Conservation (phyloP, 1,284 basidiomycete species). For the Naganishia sp. region DNA sequence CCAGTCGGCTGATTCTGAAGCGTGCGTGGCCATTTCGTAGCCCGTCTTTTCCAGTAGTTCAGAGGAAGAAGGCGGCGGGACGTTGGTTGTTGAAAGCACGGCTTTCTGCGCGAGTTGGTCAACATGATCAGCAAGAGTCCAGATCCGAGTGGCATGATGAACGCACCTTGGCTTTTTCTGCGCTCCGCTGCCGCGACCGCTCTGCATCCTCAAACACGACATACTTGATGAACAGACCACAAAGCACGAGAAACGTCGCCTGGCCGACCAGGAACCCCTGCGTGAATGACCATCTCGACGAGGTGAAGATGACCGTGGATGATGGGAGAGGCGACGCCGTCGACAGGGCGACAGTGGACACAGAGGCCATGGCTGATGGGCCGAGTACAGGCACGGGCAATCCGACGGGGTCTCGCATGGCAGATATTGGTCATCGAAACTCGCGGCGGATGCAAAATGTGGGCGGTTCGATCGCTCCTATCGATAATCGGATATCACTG, state of each 20-base stretch:
- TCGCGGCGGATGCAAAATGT: constrained; percentile 10
- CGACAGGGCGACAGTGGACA: background rate
- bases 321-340: constrained; percentile 1
- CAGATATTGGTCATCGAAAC: constrained; percentile 17
- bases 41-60: constrained; percentile 55
- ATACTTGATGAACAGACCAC: constrained; percentile 58
- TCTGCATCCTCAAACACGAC: constrained; percentile 59
- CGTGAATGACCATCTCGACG: constrained; percentile 56
- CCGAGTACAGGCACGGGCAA: background rate
- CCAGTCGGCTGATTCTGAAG: constrained; percentile 60
- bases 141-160: constrained; percentile 4
- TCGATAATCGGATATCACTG: background rate
- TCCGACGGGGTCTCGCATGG: background rate
- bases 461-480: constrained; percentile 8
- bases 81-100: constrained; percentile 45
- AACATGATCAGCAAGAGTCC: background rate
- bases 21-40: constrained; percentile 59
- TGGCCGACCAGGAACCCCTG: constrained; percentile 61
- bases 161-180: constrained; percentile 46
- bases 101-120: constrained; percentile 38
- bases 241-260: constrained; percentile 55
- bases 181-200: constrained; percentile 42
- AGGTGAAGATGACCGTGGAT: constrained; percentile 6
- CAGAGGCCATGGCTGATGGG: constrained; percentile 4
- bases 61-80: constrained; percentile 49